Percentiles rank a stretch among this genome's conserved stretches.
These are phyloP conservation scores for Monilinia fructigena DNA, from an alignment of 2,329 filamentous ascomycete genomes.

Conservation along the genomic window DNA sequence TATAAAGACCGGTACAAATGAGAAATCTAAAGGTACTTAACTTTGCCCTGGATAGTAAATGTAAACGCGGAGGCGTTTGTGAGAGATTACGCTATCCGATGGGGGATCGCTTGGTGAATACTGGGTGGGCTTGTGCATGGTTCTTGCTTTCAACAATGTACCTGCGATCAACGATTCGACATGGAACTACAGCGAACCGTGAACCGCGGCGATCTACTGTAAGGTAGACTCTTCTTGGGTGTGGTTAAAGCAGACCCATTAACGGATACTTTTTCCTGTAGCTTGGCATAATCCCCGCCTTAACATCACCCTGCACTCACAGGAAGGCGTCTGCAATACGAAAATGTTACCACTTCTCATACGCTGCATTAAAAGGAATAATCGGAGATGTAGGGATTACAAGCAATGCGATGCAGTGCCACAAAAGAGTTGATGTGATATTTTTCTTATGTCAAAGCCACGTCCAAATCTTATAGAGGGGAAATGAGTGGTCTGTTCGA, in stretches of 20 bases:
- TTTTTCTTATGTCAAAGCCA: constrained; percentile 18
- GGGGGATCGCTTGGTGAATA: constrained; percentile 1
- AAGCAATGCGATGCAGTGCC: constrained; percentile 20
- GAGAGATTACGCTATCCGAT: constrained; percentile 23
- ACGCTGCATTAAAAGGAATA: constrained; percentile 9
- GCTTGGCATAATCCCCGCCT: constrained; percentile 19
- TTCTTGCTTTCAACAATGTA: constrained; percentile 15
- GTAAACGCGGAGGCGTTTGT: constrained; percentile 20
- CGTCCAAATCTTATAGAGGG: constrained; percentile 14
- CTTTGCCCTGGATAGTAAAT: constrained; percentile 9
- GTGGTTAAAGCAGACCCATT: constrained; percentile 18
- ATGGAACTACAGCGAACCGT: constrained; percentile 10
- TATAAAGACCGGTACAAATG: not conserved
- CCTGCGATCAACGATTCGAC: constrained; percentile 9
- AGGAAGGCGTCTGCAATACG: constrained; percentile 24
- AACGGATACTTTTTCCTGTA: constrained; percentile 20
- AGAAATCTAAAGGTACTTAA: constrained; percentile 11
- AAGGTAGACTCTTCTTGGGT: constrained; percentile 17
- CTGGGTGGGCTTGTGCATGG: constrained; percentile 22
- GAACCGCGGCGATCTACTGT: constrained; percentile 17
- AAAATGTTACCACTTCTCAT: constrained; percentile 12
- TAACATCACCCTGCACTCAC: constrained; percentile 19
- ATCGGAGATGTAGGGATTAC: constrained; percentile 17
- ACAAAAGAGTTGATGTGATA: constrained; percentile 14
- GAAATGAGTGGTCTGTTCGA: constrained; percentile 15